Evolutionary conservation across 805 yeast genomes (phyloP).

Genomic region (Yarrowia keelungensis): DNA sequence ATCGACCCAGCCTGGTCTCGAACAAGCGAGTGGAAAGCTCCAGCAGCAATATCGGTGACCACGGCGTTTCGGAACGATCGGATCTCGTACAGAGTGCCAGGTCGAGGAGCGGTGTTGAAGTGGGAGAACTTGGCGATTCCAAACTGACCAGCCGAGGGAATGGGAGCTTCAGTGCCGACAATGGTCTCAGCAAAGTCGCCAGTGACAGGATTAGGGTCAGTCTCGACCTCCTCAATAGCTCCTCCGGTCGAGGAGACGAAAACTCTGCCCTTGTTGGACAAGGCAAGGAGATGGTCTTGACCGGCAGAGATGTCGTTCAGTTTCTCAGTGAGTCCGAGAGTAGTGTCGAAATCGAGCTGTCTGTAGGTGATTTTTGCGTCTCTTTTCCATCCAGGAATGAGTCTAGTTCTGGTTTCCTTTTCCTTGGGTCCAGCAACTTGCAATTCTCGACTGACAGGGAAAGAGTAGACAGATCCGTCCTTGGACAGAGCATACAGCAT

Average conservation of each 20-base stretch:
- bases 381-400: slow-evolving; percentile 30
- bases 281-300: slow-evolving; percentile 67
- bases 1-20: slow-evolving; percentile 69
- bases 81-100: slow-evolving; percentile 61
- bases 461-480: slow-evolving; percentile 49
- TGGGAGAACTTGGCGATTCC: slow-evolving; percentile 80
- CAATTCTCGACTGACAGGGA: slow-evolving; percentile 19
- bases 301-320: slow-evolving; percentile 67
- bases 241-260: slow-evolving; percentile 68
- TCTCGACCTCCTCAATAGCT: slow-evolving; percentile 48
- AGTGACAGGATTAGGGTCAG: slow-evolving; percentile 40
- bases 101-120: slow-evolving; percentile 60
- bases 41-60: slow-evolving; percentile 71
- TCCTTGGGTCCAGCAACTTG: slow-evolving; percentile 35
- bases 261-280: slow-evolving; percentile 66
- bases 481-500: slow-evolving; percentile 54
- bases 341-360: slow-evolving; percentile 33
- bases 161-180: slow-evolving; percentile 33
- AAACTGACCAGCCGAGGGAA: slow-evolving; percentile 72
- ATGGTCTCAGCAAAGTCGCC: neutral
- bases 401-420: slow-evolving; percentile 33
- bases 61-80: slow-evolving; percentile 60
- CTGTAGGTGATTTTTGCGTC: slow-evolving; percentile 30
- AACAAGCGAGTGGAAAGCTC: slow-evolving; percentile 74
- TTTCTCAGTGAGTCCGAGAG: slow-evolving; percentile 56